These are phyloP conservation scores for Phytopythium kandeliae DNA, from an alignment of 352 stramenopile genomes.

Conservation along the genomic window DNA sequence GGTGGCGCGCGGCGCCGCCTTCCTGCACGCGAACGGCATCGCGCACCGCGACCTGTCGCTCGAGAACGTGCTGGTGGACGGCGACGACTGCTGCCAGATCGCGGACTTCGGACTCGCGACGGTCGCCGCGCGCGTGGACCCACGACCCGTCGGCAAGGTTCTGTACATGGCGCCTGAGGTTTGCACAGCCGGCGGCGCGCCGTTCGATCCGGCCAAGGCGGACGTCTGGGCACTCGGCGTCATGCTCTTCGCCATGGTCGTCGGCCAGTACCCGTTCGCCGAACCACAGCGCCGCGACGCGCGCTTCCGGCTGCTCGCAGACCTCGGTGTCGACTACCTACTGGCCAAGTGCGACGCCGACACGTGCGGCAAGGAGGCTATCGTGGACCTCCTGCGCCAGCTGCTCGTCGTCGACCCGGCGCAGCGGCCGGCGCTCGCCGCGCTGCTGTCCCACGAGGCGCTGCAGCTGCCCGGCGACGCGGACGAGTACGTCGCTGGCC, in stretches of 20 bases:
- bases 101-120: conserved; percentile 77
- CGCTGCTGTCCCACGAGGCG: conserved; percentile 36
- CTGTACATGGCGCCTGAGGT: conserved; percentile 80
- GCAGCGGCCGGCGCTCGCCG: conserved; percentile 30
- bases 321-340: conserved; percentile 60
- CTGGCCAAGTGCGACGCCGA: conserved; percentile 65
- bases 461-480: conserved; percentile 10
- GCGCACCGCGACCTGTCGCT: conserved; percentile 78
- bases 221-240: conserved; percentile 82
- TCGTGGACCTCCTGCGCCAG: conserved; percentile 48
- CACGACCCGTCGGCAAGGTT: conserved; percentile 60
- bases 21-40: conserved; percentile 71
- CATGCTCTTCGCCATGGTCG: conserved; percentile 73
- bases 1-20: conserved; percentile 50
- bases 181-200: conserved; percentile 15
- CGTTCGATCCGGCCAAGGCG: conserved; percentile 54
- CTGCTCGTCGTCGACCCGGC: conserved; percentile 47
- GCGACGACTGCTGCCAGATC: conserved; percentile 60
- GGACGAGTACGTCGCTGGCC: not conserved
- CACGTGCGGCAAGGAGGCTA: conserved; percentile 20
- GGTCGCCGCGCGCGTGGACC: conserved; percentile 15
- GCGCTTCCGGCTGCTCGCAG: conserved; percentile 47
- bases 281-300: conserved; percentile 47
- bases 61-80: conserved; percentile 78
- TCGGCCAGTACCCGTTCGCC: conserved; percentile 55